Evolutionary conservation across 1,139 yeast species (phyloP).

Genomic region (Geotrichum bryndzae): DNA sequence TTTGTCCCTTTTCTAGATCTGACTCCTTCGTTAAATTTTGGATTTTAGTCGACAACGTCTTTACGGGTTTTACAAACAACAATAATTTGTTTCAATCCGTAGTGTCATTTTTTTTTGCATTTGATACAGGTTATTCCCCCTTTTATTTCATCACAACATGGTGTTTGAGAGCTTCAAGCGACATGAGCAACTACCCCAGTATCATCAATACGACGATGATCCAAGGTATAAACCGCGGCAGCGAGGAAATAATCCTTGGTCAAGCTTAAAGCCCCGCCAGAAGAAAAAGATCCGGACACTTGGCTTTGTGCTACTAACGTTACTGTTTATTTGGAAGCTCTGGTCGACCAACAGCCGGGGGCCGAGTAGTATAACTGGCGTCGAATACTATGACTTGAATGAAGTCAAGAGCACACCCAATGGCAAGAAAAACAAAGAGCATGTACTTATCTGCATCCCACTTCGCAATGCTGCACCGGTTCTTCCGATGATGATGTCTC

Average conservation of each 20-base stretch:
- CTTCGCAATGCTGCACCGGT: constrained; percentile 62
- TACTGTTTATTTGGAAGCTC: constrained; percentile 10
- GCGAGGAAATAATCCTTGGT: background rate
- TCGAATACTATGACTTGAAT: constrained; percentile 48
- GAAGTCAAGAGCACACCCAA: constrained; percentile 44
- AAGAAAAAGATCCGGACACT: constrained; percentile 9
- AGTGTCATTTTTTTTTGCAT: background rate
- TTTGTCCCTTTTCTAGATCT: background rate
- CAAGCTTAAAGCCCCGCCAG: constrained; percentile 3
- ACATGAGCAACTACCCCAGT: constrained; percentile 7
- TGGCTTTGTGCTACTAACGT: constrained; percentile 2
- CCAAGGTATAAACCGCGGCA: constrained; percentile 13
- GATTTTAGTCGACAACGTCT: background rate
- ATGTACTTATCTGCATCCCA: constrained; percentile 58
- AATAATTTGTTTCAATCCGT: background rate
- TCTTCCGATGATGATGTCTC: constrained; percentile 57
- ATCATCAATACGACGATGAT: constrained; percentile 6
- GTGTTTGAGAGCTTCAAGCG: constrained; percentile 14
- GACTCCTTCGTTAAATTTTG: background rate
- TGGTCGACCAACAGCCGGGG: constrained; percentile 1
- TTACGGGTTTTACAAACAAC: background rate
- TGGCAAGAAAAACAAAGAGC: constrained; percentile 52
- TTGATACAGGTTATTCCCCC: background rate
- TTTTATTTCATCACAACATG: background rate
- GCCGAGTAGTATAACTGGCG: constrained; percentile 22